Percentiles rank a stretch among this genome's conserved stretches.
Conservation (phyloP, 2,329 filamentous ascomycete genomes). For the Monilinia polystroma region DNA sequence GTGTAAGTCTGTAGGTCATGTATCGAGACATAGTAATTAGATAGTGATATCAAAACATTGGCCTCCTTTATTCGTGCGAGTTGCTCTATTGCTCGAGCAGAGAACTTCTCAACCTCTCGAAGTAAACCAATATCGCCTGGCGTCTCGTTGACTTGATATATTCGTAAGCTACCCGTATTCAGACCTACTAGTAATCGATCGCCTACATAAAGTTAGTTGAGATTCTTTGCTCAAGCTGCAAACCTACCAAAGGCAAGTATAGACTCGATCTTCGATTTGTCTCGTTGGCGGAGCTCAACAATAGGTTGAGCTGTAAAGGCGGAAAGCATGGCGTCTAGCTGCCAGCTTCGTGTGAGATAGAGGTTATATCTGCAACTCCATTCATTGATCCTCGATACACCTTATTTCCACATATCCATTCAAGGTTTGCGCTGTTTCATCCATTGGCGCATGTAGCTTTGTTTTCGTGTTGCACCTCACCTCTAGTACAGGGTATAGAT, state of each 20-base stretch:
- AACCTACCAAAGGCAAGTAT: constrained; percentile 80
- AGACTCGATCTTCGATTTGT: constrained; percentile 97
- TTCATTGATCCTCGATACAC: constrained; percentile 17
- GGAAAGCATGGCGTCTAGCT: constrained; percentile 72
- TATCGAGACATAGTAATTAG: constrained; percentile 84
- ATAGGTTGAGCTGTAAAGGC: constrained; percentile 95
- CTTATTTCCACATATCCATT: constrained; percentile 11
- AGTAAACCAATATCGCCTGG: constrained; percentile 70
- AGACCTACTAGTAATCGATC: constrained; percentile 90
- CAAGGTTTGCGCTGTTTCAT: constrained; percentile 7
- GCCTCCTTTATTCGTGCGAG: constrained; percentile 95
- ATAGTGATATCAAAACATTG: constrained; percentile 84
- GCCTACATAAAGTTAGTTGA: constrained; percentile 49
- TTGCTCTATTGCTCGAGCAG: constrained; percentile 84
- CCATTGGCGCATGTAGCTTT: constrained; percentile 30
- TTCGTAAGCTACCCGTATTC: constrained; percentile 81
- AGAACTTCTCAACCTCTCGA: constrained; percentile 93
- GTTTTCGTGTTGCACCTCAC: constrained; percentile 21
- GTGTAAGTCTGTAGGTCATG: constrained; percentile 86
- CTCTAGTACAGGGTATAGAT: constrained; percentile 1
- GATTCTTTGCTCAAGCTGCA: background rate
- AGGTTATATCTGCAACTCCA: background rate
- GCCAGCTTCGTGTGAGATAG: constrained; percentile 32
- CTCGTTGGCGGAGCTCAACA: constrained; percentile 91
- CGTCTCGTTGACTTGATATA: constrained; percentile 84